Base-by-base conservation (phyloP, 805 yeast genomes). In the Hanseniaspora valbyensis region DNA sequence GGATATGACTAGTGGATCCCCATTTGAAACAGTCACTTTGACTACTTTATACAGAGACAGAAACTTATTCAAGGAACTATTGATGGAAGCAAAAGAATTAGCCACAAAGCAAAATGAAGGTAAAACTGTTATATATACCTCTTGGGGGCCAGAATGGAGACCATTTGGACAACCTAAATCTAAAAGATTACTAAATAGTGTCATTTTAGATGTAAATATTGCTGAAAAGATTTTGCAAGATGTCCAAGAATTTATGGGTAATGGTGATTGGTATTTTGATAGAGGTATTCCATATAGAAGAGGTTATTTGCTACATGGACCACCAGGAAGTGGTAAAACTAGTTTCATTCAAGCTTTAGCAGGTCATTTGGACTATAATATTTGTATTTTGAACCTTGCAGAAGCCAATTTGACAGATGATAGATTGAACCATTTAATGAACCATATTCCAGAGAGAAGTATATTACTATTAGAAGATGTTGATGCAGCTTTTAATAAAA, bases 61-160 rank as follows among this genome's bases (percentile, higher is more conserved):
- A 28, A 66, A 67, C 43, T 66, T 90, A 24, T 83, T 92, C 59
- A 69, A 72, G 26, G 79, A 82, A 8, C 69, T 92, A 54, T 70
- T 92, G 49, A 74, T 72, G 16, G 97, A 92, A 59, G 97, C 97
- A 2, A 86, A 89, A 59, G 66, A 71, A 34, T 66, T 86, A 69
- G 97, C 97, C 0, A 71, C 88, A 61, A 78, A 77, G 58, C 74
- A 81, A 28, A 81, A 83, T 53, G 95, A 87, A 61, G 97, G 98
- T 7, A 90, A 88, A 61, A 92, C 97, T 0, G 97, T 92, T 7
- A 68, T 92, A 4, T 92, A 77, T 64, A 86, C 96, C 3, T 83
- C 95, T 10, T 90, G 92, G 86, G 98, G 97, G 0, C 95, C 95
- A 26, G 98, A 92, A 61, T 92, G 98, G 98, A 73, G 97, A 60